phyloP scores from a whole-genome alignment of 805 yeast genomes.

The Starmerella bombi region DNA sequence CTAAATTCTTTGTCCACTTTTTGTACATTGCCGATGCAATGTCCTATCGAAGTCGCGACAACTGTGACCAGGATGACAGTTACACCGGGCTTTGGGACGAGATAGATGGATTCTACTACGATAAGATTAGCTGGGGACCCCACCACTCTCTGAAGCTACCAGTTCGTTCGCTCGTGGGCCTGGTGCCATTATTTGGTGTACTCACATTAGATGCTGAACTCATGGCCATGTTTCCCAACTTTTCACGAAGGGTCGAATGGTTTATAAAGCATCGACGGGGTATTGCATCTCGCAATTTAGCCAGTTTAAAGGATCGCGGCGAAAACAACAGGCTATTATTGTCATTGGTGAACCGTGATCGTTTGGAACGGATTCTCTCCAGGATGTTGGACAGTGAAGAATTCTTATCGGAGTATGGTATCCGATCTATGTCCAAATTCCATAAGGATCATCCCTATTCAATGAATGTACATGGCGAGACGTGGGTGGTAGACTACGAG shows the following conservation, averaged over 20 bases:
- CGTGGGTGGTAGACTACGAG: conserved; percentile 32
- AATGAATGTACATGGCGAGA: conserved; percentile 68
- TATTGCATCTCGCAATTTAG: conserved; percentile 69
- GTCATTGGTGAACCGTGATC: conserved; percentile 67
- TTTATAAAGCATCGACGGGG: conserved; percentile 55
- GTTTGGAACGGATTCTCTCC: conserved; percentile 59
- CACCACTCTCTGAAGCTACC: conserved; percentile 56
- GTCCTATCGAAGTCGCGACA: conserved; percentile 48
- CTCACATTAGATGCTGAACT: conserved; percentile 77
- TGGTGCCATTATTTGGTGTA: conserved; percentile 82
- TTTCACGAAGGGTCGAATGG: conserved; percentile 75
- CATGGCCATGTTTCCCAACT: conserved; percentile 62
- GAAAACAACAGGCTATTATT: conserved; percentile 68
- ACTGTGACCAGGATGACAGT: conserved; percentile 34
- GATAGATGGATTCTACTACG: conserved; percentile 76
- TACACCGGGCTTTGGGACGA: conserved; percentile 69
- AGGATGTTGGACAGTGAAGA: conserved; percentile 78
- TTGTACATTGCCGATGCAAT: conserved; percentile 84
- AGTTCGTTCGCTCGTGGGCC: conserved; percentile 78
- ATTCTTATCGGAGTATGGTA: conserved; percentile 72
- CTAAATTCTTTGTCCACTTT: conserved; percentile 88
- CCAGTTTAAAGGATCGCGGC: conserved; percentile 65
- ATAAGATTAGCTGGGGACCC: conserved; percentile 73
- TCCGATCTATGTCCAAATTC: conserved; percentile 73
- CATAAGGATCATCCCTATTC: conserved; percentile 75